Evolutionary conservation across 176 grass and related monocot species (phyloP).

Genomic region (Rhipidocladum racemiflorum): DNA sequence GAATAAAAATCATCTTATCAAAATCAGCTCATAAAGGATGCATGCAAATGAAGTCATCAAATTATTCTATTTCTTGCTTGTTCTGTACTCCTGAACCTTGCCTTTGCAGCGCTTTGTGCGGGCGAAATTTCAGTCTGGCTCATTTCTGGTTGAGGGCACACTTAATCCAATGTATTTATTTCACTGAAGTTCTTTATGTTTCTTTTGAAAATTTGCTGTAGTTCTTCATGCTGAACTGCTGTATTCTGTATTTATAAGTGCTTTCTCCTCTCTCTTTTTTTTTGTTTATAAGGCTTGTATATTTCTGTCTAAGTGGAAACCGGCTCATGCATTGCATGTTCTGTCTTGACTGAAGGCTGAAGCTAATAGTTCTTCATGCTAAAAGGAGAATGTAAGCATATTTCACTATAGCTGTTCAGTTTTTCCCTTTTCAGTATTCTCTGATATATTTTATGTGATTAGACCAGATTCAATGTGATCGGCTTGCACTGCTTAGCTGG

Average conservation of each 20-base stretch:
- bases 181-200: not conserved
- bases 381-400: not conserved
- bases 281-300: not conserved
- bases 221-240: not conserved
- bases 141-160: not conserved
- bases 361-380: not conserved
- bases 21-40: not conserved
- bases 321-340: not conserved
- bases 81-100: not conserved
- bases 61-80: not conserved
- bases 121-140: not conserved
- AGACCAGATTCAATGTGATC: constrained; percentile 12
- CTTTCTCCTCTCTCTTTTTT: not conserved
- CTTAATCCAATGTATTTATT: constrained; percentile 10
- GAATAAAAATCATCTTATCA: not conserved
- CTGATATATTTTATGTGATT: not conserved
- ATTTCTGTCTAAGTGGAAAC: not conserved
- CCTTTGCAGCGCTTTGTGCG: not conserved
- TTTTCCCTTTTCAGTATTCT: not conserved
- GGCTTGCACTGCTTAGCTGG: not conserved
- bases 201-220: not conserved
- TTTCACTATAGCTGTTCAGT: not conserved
- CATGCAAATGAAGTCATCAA: not conserved
- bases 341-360: not conserved
- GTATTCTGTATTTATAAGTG: not conserved